These are phyloP conservation scores for Colletotrichum tofieldiae DNA, from an alignment of 2,329 filamentous ascomycete genomes.

Conservation along the genomic window DNA sequence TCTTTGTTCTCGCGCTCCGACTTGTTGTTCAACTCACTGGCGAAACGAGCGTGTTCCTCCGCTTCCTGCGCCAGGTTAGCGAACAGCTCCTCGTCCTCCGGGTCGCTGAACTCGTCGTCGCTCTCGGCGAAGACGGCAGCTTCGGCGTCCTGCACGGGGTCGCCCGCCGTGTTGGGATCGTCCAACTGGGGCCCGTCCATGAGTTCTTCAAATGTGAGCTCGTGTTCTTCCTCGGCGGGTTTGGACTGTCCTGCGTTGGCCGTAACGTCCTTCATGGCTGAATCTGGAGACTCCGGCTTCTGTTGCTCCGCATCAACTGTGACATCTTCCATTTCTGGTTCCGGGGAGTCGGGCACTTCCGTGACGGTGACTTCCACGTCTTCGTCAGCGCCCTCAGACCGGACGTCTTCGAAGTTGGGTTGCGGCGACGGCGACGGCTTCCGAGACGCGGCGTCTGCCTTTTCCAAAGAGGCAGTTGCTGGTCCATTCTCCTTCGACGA, in stretches of 20 bases:
- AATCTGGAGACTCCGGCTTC: constrained; percentile 34
- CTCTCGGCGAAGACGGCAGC: constrained; percentile 67
- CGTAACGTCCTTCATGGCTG: constrained; percentile 23
- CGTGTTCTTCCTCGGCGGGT: constrained; percentile 23
- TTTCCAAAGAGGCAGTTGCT: neutral
- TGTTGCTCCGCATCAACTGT: constrained; percentile 40
- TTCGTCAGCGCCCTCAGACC: constrained; percentile 48
- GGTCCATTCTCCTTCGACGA: neutral
- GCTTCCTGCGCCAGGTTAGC: constrained; percentile 90
- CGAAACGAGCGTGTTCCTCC: constrained; percentile 94
- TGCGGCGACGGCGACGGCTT: constrained; percentile 44
- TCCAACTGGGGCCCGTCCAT: constrained; percentile 45
- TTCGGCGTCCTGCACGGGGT: constrained; percentile 50
- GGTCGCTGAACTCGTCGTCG: constrained; percentile 84
- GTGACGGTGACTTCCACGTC: constrained; percentile 51
- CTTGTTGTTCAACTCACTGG: constrained; percentile 86
- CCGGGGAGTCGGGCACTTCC: constrained; percentile 48
- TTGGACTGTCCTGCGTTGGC: constrained; percentile 13
- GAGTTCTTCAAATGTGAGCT: constrained; percentile 44
- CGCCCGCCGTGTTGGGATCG: constrained; percentile 31
- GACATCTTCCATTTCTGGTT: constrained; percentile 57
- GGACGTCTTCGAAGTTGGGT: constrained; percentile 57
- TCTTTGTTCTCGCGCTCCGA: constrained; percentile 78
- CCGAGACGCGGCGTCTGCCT: neutral
- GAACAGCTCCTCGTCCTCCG: constrained; percentile 92